A percentile compares a stretch with the other conserved stretches of the same genome.
Conservation (phyloP, 176 grass and related monocot genomes). For the Thalia dealbata region DNA sequence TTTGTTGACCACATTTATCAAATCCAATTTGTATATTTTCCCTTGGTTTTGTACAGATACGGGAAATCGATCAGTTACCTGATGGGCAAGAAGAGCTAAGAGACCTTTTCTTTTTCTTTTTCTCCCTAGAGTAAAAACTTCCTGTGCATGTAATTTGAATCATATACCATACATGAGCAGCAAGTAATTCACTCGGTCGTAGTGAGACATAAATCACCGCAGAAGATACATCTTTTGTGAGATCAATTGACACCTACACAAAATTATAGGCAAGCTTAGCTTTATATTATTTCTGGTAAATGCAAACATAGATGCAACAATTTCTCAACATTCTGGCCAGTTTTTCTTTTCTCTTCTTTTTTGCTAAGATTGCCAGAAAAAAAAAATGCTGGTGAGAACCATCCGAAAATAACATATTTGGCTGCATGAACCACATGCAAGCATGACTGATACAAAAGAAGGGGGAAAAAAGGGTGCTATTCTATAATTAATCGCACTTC, state of each 20-base stretch:
- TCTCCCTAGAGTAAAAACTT: too few relatives aligned
- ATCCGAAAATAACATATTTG: not conserved
- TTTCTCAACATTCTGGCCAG: not conserved
- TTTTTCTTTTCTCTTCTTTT: too few relatives aligned
- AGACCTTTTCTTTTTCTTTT: too few relatives aligned
- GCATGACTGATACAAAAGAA: not conserved
- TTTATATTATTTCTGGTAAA: not conserved
- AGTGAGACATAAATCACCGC: too few relatives aligned
- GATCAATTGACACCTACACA: too few relatives aligned
- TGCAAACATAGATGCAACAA: not conserved
- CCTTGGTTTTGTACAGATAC: slow-evolving; percentile 37
- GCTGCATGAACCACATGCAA: not conserved
- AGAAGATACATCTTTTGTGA: too few relatives aligned
- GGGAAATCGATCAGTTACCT: slow-evolving; percentile 73
- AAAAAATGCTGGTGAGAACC: not conserved
- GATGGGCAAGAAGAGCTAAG: not conserved
- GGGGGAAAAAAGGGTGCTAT: not conserved
- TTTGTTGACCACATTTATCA: too few relatives aligned
- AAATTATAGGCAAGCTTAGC: too few relatives aligned
- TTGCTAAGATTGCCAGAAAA: not conserved
- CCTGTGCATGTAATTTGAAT: too few relatives aligned
- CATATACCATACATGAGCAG: too few relatives aligned
- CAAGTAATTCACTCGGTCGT: too few relatives aligned
- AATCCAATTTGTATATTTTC: not conserved
- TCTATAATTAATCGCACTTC: not conserved